Base-by-base conservation (phyloP, 2,329 filamentous ascomycete genomes). In the Colletotrichum trifolii region DNA sequence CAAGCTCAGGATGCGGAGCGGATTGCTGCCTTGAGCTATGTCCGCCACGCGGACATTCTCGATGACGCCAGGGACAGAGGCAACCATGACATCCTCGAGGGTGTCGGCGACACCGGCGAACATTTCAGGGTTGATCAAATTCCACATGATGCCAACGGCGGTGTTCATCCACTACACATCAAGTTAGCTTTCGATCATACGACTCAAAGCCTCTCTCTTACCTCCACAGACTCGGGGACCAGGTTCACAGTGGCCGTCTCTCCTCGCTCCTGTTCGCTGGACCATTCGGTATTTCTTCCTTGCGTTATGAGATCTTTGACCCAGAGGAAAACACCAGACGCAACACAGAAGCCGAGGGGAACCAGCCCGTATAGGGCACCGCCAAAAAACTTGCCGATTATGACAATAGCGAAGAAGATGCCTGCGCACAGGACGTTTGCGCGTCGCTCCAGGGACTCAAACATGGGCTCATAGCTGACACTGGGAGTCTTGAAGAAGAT, bases 21-120 rank as follows among this genome's bases (percentile, higher is more conserved):
- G 93, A 70, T 97, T 97, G 77, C 85, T 93, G 35, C 96, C 96
- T 77, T 98, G 96, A 54, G 93, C 93, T 71, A 99, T 97, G 71
- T 97, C 94, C 65, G 94, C 94, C 25, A 98, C 93, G 69, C 95
- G 91, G 49, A 99, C 94, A 69, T 97, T 96, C 76, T 98, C 94
- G 69, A 99, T 94, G 43, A 98, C 82, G 2, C 91, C 89, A 0
- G 96, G 96, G 0, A 97, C 91, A 0, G 93, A 97, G 17, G 94
- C 95, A 75, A 96, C 94, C 95, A 98, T 98, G 69, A 98, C 92
- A 75, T 98, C 95, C 78, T 85, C 75, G 1, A 82, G 73, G 11
- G 92, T 97, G 74, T 98, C 96, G n/a, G 94, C 94, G 8, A 97
- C 87, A 6, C 88, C 87, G n/a, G 88, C 83, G 76, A 99, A 96